Base-by-base conservation (phyloP, 2,329 filamentous ascomycete genomes). In the Penicillium sp. region DNA sequence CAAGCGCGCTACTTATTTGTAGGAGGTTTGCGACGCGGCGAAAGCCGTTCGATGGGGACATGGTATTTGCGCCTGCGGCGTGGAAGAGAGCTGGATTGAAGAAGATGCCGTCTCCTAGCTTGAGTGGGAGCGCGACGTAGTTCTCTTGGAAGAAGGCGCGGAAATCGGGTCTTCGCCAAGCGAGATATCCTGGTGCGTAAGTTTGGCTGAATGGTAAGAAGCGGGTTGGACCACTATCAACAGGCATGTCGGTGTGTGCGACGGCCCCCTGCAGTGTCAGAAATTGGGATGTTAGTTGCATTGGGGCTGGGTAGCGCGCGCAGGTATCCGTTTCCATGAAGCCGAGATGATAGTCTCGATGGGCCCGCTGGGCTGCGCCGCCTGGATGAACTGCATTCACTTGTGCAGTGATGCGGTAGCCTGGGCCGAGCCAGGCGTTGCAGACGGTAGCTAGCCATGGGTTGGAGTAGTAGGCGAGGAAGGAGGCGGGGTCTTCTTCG, bases 11-110 rank as follows among this genome's bases (percentile, higher is more conserved):
- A 56, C 80, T 84, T 28, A 86, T 76, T 66, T 87, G 84, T 33
- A 86, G 59, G 9, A 87, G 66, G 62, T 86, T 86, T n/a, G 82
- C 83, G 28, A 77, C 78, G 1, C 84, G 76, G 23, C 80, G 66
- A 24, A 85, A 70, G 16, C 74, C 73, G 8, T 65, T 47, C 1
- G 26, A 39, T 0, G 49, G 18, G 13, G 53, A 53, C 1, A 71
- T 74, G 15, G 67, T 61, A 60, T 86, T 87, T 57, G 79, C 76
- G 0, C 84, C 84, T 0, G 84, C 84, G 1, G 83, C 84, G 63
- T 87, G 84, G 56, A 85, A 82, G 0, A 86, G 68, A 1, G 81
- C 83, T 0, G 84, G 84, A 51, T 83, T 85, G 69, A 87, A 86
- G 65, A 86, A 86, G 0, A 86, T 58, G 0, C 81, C 84, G 59